These are phyloP conservation scores for Candida koratica DNA, from an alignment of 805 yeast genomes.

Conservation along the genomic window DNA sequence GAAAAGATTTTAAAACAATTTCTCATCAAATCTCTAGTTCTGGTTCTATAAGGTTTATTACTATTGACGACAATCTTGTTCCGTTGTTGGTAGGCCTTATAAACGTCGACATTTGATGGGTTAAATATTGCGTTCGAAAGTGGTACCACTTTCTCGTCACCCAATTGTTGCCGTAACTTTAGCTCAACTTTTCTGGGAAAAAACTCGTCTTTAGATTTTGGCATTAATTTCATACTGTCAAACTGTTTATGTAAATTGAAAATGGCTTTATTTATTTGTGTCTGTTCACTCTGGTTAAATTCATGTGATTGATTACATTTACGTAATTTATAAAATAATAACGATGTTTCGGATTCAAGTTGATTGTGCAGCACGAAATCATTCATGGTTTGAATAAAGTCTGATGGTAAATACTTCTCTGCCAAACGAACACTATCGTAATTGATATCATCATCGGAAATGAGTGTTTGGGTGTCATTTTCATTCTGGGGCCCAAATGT, in stretches of 20 bases:
- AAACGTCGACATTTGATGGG: conserved; percentile 1
- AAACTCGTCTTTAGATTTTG: conserved; percentile 1
- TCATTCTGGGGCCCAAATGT: not conserved
- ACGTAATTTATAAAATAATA: not conserved
- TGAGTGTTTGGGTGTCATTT: not conserved
- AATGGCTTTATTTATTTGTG: not conserved
- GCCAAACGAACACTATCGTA: conserved; percentile 4
- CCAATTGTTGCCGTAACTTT: conserved; percentile 10
- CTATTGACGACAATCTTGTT: not conserved
- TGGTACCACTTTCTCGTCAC: conserved; percentile 16
- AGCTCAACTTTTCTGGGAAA: conserved; percentile 5
- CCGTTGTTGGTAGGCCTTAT: not conserved
- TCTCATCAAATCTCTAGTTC: conserved; percentile 5
- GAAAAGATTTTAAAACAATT: conserved; percentile 4
- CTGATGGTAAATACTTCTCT: conserved; percentile 4
- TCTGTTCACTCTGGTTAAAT: not conserved
- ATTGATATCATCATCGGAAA: not conserved
- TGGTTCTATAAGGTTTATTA: not conserved
- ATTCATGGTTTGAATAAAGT: conserved; percentile 5
- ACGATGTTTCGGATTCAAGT: not conserved
- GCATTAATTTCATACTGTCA: not conserved
- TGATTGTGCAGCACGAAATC: not conserved
- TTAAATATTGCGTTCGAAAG: conserved; percentile 12
- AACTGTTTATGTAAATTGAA: conserved; percentile 1
- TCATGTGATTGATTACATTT: not conserved